Conservation (phyloP, 75 land plant species). For the Picea sitchensis region DNA sequence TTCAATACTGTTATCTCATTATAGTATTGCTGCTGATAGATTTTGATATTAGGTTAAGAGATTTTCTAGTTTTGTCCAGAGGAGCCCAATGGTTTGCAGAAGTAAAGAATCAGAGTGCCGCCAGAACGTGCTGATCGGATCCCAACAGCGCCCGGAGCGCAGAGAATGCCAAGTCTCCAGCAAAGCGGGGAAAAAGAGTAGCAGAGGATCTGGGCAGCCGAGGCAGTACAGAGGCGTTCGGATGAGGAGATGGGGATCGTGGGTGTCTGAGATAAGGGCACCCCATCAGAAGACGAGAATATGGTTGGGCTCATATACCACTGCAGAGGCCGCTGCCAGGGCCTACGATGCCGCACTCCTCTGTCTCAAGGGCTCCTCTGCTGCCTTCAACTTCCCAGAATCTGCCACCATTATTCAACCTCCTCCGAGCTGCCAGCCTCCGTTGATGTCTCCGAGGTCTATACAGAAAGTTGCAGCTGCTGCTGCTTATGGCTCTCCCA, state of each 20-base stretch:
- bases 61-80: too few relatives aligned
- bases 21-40: too few relatives aligned
- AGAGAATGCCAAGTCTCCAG: too few relatives aligned
- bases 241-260: conserved; percentile 85
- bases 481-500: conserved; percentile 7
- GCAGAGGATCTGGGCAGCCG: conserved; percentile 57
- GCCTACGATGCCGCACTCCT: conserved; percentile 82
- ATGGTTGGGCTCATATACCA: conserved; percentile 83
- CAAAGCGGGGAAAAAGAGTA: not conserved
- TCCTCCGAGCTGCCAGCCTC: not conserved
- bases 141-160: too few relatives aligned
- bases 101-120: too few relatives aligned
- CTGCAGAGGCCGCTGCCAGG: conserved; percentile 78
- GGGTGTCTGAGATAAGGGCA: conserved; percentile 82
- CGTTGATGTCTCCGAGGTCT: conserved; percentile 24
- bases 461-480: conserved; percentile 42
- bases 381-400: conserved; percentile 60
- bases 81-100: too few relatives aligned
- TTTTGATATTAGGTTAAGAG: too few relatives aligned
- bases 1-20: too few relatives aligned
- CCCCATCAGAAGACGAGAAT: conserved; percentile 81
- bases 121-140: too few relatives aligned
- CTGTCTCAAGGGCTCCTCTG: conserved; percentile 65
- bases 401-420: not conserved
- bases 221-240: conserved; percentile 66